Conservation (phyloP, 805 yeast genomes). For the Kodamaea lidongshanica region DNA sequence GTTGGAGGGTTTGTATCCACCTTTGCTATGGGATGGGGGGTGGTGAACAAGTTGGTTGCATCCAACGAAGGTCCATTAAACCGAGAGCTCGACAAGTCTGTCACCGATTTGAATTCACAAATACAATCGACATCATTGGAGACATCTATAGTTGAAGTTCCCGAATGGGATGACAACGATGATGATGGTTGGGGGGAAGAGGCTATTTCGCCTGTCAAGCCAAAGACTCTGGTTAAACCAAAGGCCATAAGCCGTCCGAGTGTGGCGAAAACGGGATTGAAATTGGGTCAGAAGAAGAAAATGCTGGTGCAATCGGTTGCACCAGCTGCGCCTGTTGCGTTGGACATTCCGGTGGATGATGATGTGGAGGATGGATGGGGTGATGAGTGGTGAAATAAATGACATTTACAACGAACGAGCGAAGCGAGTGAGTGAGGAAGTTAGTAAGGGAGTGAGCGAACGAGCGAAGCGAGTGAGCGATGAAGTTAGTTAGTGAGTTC, state of each 20-base stretch:
- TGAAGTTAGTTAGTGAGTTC: no score
- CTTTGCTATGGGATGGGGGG: constrained; percentile 31
- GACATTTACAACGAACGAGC: no score
- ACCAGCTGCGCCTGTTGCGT: constrained; percentile 2
- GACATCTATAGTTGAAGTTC: no score
- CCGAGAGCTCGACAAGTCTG: constrained; percentile 31
- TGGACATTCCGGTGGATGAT: constrained; percentile 6
- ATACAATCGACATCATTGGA: constrained; percentile 3
- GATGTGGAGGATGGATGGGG: constrained; percentile 9
- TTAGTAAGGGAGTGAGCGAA: no score
- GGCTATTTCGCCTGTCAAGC: constrained; percentile 1
- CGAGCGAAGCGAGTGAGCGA: no score
- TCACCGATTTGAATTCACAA: constrained; percentile 27
- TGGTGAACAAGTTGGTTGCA: constrained; percentile 31
- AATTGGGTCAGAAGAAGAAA: constrained; percentile 2
- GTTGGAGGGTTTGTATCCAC: constrained; percentile 9
- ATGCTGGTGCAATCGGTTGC: background rate
- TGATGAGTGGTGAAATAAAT: constrained; percentile 5
- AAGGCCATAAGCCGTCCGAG: constrained; percentile 2
- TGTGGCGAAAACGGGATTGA: constrained; percentile 1
- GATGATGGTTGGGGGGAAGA: constrained; percentile 19
- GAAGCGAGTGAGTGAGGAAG: no score
- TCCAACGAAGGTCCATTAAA: constrained; percentile 29
- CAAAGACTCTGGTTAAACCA: constrained; percentile 1
- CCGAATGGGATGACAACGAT: constrained; percentile 15